These are phyloP conservation scores for Stemphylium beticola DNA, from an alignment of 2,329 filamentous ascomycete species.

Conservation along the genomic window DNA sequence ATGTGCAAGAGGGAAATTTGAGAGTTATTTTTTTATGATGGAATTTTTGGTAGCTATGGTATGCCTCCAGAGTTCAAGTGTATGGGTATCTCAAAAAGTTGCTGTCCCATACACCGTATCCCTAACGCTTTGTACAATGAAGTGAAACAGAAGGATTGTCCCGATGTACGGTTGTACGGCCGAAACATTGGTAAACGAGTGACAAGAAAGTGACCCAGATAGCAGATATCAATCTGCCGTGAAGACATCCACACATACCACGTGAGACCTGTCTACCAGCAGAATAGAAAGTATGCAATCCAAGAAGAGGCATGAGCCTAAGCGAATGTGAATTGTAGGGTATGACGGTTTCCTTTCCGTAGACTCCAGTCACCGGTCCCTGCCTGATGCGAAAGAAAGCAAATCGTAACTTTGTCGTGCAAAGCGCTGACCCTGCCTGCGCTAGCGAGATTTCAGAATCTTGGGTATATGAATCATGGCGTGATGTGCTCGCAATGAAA, in stretches of 20 bases:
- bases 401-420: constrained; percentile 45
- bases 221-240: not conserved
- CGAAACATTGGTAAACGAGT: constrained; percentile 25
- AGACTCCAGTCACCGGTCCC: constrained; percentile 26
- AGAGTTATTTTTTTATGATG: not conserved
- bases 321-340: not conserved
- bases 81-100: constrained; percentile 24
- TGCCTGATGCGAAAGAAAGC: constrained; percentile 34
- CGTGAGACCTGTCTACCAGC: constrained; percentile 21
- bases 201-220: constrained; percentile 33
- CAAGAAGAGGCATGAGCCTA: constrained; percentile 7
- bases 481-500: constrained; percentile 17
- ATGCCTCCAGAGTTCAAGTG: constrained; percentile 18
- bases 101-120: constrained; percentile 18
- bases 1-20: not conserved
- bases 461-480: constrained; percentile 38
- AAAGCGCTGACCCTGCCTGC: constrained; percentile 51
- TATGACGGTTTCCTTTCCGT: constrained; percentile 17
- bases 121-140: constrained; percentile 38
- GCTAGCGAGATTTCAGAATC: constrained; percentile 41
- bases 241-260: constrained; percentile 28
- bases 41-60: constrained; percentile 11
- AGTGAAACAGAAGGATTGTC: constrained; percentile 15
- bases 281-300: constrained; percentile 19
- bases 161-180: constrained; percentile 2